Base-by-base conservation (phyloP, 768 basidiomycete species). In the Serendipita indica region DNA sequence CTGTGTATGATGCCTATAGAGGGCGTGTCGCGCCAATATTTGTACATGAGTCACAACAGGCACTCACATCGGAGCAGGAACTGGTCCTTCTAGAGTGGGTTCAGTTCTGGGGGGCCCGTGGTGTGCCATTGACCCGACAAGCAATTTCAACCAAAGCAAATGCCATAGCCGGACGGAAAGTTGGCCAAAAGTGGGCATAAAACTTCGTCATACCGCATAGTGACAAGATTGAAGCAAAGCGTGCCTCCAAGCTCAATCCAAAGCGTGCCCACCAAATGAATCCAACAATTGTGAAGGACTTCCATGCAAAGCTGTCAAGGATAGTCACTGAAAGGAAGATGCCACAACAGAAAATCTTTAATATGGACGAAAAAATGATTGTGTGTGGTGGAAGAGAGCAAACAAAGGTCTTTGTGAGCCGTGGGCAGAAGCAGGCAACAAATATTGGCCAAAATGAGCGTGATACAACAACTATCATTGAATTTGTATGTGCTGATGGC, bases 61-160 rank as follows among this genome's bases (percentile, higher is more conserved):
- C 56, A 33, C 61, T 68, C 12, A 60, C 58, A 12, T n/a, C 33
- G 27, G 61, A 62, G 10, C 62, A 69, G 58, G 69, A 69, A 41
- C 49, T 61, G 16, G 54, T 67, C 35, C 60, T 69, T 13, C 62
- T 61, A 2, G 61, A 65, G 4, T 70, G 67, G 68, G 63, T 58
- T 5, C 67, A 66, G 45, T 62, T 58, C 12, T 46, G 59, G 57
- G 70, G 35, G 4, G 60, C 58, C n/a, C 57, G 62, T 2, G 64
- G 66, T 34, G 60, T 69, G 13, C 68, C 66, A 37, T 18, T 67
- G 16, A 60, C 64, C 25, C 61, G 22, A 10, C 13, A 58, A 18
- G 54, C 52, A 13, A 43, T 68, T 28, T 25, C 39, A 3, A 59
- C 64, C 28, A 58, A 63, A 61, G 67, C 65, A 13, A 37, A 39